Percentiles rank a stretch among this genome's conserved stretches.
These are phyloP conservation scores for Botryotinia narcissicola DNA, from an alignment of 2,329 filamentous ascomycete species.

Conservation along the genomic window DNA sequence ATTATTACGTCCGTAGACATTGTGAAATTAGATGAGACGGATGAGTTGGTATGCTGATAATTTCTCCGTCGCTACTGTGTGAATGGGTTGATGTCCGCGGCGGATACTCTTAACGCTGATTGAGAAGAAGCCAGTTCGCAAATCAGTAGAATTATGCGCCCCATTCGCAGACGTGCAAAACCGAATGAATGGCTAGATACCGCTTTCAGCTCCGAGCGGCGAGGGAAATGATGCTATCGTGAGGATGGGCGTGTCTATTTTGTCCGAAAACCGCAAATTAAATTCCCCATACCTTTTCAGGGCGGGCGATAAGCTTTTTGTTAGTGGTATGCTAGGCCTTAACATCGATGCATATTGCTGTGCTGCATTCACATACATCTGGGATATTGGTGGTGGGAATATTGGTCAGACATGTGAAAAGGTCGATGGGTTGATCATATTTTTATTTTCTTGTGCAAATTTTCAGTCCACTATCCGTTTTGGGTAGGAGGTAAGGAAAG, in stretches of 20 bases:
- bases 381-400: neutral
- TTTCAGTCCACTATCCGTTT: neutral
- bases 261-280: conserved; percentile 6
- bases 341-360: conserved; percentile 7
- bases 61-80: conserved; percentile 6
- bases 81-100: conserved; percentile 1
- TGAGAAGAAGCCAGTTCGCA: neutral
- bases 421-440: neutral
- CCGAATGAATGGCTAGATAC: neutral
- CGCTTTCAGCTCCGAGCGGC: conserved; percentile 11
- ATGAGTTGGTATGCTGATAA: neutral
- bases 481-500: neutral
- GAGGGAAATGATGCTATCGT: conserved; percentile 3
- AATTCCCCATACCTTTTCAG: neutral
- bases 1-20: neutral
- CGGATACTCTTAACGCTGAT: neutral
- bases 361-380: conserved; percentile 1
- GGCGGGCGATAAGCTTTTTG: conserved; percentile 11
- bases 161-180: conserved; percentile 9
- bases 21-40: neutral
- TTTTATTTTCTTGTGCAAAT: neutral
- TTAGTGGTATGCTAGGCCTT: conserved; percentile 4
- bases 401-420: conserved; percentile 2
- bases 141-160: neutral
- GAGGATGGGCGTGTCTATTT: neutral